Conservation (phyloP, 2,329 filamentous ascomycete genomes). For the Talaromyces sp. region DNA sequence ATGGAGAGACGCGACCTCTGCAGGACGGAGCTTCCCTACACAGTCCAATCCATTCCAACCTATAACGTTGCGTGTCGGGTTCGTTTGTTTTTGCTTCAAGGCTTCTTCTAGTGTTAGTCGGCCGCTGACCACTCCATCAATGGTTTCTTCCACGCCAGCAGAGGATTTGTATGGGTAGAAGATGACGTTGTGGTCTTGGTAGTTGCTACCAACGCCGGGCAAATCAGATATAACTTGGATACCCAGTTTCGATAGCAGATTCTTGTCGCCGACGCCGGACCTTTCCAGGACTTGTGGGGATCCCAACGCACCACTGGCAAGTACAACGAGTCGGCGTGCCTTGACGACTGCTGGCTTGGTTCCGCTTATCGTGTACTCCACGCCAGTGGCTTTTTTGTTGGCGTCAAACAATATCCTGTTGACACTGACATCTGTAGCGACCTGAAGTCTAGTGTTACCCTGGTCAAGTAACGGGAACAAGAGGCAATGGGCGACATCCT, state of each 20-base stretch:
- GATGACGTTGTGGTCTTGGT: slow-evolving; percentile 33
- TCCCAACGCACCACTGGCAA: slow-evolving; percentile 24
- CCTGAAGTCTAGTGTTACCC: slow-evolving; percentile 43
- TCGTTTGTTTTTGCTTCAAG: slow-evolving; percentile 40
- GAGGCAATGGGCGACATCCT: slow-evolving; percentile 21
- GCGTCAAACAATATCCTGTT: slow-evolving; percentile 53
- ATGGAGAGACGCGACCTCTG: slow-evolving; percentile 53
- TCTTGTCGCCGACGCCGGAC: slow-evolving; percentile 46
- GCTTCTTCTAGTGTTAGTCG: slow-evolving; percentile 46
- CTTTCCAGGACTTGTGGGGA: slow-evolving; percentile 47
- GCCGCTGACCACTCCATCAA: slow-evolving; percentile 54
- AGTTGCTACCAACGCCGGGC: slow-evolving; percentile 43
- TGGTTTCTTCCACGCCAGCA: slow-evolving; percentile 46
- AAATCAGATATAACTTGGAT: slow-evolving; percentile 45
- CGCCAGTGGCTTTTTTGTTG: slow-evolving; percentile 52
- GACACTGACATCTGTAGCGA: slow-evolving; percentile 57
- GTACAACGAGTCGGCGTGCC: slow-evolving; percentile 4
- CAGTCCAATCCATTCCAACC: slow-evolving; percentile 59
- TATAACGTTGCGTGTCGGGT: slow-evolving; percentile 42
- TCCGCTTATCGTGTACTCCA: slow-evolving; percentile 47
- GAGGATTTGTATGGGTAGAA: slow-evolving; percentile 52
- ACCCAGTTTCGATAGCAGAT: slow-evolving; percentile 35
- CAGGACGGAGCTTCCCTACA: slow-evolving; percentile 55
- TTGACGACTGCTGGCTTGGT: not conserved
- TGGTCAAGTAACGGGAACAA: slow-evolving; percentile 20